Base-by-base conservation (phyloP, 2,329 filamentous ascomycete genomes). In the Cordyceps farinosa region DNA sequence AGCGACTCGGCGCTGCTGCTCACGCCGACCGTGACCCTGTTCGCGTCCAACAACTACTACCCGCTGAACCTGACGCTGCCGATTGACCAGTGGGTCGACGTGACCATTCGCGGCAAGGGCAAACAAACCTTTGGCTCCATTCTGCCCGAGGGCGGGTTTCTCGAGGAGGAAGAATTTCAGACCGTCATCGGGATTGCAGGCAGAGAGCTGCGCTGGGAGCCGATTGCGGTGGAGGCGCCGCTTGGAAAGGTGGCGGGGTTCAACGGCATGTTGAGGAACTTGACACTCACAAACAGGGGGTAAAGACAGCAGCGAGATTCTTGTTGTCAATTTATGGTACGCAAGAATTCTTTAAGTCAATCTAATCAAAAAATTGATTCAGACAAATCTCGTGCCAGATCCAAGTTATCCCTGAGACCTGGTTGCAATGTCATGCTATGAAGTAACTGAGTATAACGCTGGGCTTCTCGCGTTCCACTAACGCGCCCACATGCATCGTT, bases 221-320 rank as follows among this genome's bases (percentile, higher is more conserved):
- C 73, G 3, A 76, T 82, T 27, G 78, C 77, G 0, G 72, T 82
- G 61, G 79, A 81, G 69, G 80, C 79, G 9, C 79, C 80, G 3
- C 63, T 82, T 38, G 63, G 70, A 15, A 66, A 66, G n/a, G 59
- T 81, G 6, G 65, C 67, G 3, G 71, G 71, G 0, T 77, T 75
- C 74, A 68, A 54, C 5, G 75, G 75, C 2, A 61, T 72, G 59
- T 56, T 77, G 42, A 69, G 67, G 27, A 67, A 69, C 3, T 69
- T 76, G 67, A 67, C 65, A 2, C 67, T 76, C 61, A 76, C 66
- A 47, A 59, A 48, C 17, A 36, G 32, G 8, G 55, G n/a, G n/a
- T 48, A n/a, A 48, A 11, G 2, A 9, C 11, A 10, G 3, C 34
- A 10, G 2, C 7, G 7, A 38, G 34, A 3, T 10, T 10, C 34